These are phyloP conservation scores for Yamadazyma kanchanaburiensis DNA, from an alignment of 1,139 yeast genomes.

Conservation along the genomic window DNA sequence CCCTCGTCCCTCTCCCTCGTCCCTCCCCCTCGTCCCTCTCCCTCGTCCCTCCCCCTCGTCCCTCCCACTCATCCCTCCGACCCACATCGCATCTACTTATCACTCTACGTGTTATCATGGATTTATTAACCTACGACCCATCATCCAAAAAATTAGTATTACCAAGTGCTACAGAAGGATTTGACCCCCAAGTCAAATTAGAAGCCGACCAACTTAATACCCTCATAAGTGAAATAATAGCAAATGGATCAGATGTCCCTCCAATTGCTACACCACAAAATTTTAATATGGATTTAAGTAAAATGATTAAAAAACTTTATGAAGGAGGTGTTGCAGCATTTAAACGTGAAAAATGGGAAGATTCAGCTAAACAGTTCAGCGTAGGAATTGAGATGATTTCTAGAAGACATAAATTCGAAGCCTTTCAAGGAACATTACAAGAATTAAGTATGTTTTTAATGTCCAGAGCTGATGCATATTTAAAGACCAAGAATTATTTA, in stretches of 20 bases:
- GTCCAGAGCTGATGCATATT: conserved; percentile 80
- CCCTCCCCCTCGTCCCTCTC: too few species aligned
- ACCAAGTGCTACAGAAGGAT: conserved; percentile 18
- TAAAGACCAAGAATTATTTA: conserved; percentile 59
- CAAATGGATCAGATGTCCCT: conserved; percentile 62
- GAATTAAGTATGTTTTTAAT: conserved; percentile 71
- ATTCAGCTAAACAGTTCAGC: conserved; percentile 69
- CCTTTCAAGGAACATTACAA: conserved; percentile 74
- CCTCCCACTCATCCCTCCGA: too few species aligned
- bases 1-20: too few species aligned
- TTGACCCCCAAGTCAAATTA: conserved; percentile 29
- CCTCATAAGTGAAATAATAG: conserved; percentile 57
- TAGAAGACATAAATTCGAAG: conserved; percentile 82
- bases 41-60: too few species aligned
- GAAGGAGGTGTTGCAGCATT: conserved; percentile 68
- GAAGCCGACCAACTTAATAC: conserved; percentile 65
- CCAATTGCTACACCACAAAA: conserved; percentile 57
- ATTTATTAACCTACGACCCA: conserved; percentile 20
- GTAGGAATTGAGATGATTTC: conserved; percentile 80
- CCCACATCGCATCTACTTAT: too few species aligned
- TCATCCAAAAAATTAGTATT: conserved; percentile 25
- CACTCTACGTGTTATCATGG: too few species aligned
- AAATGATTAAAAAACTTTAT: conserved; percentile 69
- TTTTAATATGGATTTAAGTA: conserved; percentile 56
- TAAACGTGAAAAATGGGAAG: conserved; percentile 59